A percentile compares a stretch with the other conserved stretches of the same genome.
These are phyloP conservation scores for Rosellinia necatrix DNA, from an alignment of 2,329 filamentous ascomycete genomes.

Conservation along the genomic window DNA sequence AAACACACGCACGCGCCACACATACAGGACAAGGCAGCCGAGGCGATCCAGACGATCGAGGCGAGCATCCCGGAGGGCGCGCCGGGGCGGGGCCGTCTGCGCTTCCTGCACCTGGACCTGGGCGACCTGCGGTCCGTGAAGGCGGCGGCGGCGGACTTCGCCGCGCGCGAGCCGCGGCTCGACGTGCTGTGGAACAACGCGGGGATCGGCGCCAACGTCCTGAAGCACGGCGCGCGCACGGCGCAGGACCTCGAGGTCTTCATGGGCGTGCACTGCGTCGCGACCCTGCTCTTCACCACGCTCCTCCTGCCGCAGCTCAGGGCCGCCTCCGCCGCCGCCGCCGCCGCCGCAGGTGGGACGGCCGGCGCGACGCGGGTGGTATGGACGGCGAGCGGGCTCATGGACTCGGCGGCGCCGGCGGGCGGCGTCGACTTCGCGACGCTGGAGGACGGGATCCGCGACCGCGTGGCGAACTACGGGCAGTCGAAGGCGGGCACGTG, in stretches of 20 bases:
- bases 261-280: constrained; percentile 44
- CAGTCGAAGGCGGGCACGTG: constrained; percentile 45
- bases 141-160: constrained; percentile 25
- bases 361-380: constrained; percentile 30
- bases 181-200: constrained; percentile 34
- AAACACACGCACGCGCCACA: not conserved
- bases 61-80: not conserved
- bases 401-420: constrained; percentile 33
- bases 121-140: constrained; percentile 27
- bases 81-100: constrained; percentile 22
- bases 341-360: constrained; percentile 23
- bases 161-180: constrained; percentile 25
- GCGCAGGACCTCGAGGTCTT: constrained; percentile 43
- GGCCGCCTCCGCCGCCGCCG: constrained; percentile 30
- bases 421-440: constrained; percentile 39
- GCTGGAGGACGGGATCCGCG: constrained; percentile 30
- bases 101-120: constrained; percentile 30
- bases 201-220: constrained; percentile 31
- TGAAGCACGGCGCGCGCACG: constrained; percentile 30
- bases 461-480: constrained; percentile 38
- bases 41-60: constrained; percentile 42
- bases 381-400: constrained; percentile 38
- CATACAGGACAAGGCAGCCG: constrained; percentile 37
- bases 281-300: constrained; percentile 40
- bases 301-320: constrained; percentile 43